Percentiles rank a stretch among this genome's conserved stretches.
Conservation (phyloP, 371 early-diverging fungal species). For the Mucor mucedo region DNA sequence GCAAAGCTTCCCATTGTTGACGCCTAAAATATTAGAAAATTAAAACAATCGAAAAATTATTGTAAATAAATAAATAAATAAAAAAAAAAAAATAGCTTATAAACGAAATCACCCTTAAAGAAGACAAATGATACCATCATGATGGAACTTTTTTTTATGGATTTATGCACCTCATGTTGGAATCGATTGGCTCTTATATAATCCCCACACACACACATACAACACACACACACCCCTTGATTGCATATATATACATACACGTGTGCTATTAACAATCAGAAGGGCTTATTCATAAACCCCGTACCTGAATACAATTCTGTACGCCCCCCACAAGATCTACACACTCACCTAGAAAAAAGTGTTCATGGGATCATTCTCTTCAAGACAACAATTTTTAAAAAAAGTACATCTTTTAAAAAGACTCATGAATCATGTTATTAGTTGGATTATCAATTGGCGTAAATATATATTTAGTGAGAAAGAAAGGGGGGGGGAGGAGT, state of each 20-base stretch:
- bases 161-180: constrained; percentile 15
- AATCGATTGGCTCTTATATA: constrained; percentile 11
- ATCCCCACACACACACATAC: neutral
- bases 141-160: too few species aligned
- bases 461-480: neutral
- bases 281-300: too few species aligned
- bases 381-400: too few species aligned
- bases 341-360: too few species aligned
- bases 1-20: constrained; percentile 24
- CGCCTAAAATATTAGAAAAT: constrained; percentile 13
- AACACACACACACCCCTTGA: constrained; percentile 8
- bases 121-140: neutral
- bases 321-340: too few species aligned
- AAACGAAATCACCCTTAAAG: neutral
- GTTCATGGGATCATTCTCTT: too few species aligned
- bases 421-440: neutral
- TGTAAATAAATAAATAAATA: constrained; percentile 9
- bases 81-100: constrained; percentile 2
- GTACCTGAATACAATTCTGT: too few species aligned
- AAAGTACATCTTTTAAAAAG: neutral
- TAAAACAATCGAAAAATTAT: too few species aligned
- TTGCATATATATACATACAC: neutral
- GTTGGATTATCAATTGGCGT: constrained; percentile 15
- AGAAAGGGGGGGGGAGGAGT: neutral
- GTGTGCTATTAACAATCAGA: too few species aligned